These are phyloP conservation scores for Daldinia vernicosa DNA, from an alignment of 495 filamentous ascomycete species.

Conservation along the genomic window DNA sequence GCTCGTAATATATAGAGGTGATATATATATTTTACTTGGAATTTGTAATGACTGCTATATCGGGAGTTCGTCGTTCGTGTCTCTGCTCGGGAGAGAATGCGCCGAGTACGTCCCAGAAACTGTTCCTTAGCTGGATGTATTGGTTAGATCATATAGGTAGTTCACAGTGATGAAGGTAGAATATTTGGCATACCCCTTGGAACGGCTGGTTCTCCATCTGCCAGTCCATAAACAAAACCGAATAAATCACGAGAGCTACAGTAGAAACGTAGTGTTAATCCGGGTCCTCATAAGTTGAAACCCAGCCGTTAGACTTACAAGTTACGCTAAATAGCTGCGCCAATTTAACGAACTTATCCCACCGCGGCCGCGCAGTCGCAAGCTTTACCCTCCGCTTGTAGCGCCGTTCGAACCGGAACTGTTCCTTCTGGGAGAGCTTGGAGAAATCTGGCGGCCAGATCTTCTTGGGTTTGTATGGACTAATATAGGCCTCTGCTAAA, in stretches of 20 bases:
- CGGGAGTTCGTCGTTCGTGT: conserved; percentile 31
- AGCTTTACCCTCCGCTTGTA: conserved; percentile 75
- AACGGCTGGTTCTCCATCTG: conserved; percentile 68
- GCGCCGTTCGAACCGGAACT: conserved; percentile 83
- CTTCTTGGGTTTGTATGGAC: conserved; percentile 80
- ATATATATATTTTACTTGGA: conserved; percentile 20
- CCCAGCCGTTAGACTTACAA: conserved; percentile 58
- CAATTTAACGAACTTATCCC: conserved; percentile 75
- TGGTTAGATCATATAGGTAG: conserved; percentile 2
- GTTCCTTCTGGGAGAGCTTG: conserved; percentile 79
- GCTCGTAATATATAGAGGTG: conserved; percentile 29
- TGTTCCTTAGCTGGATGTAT: conserved; percentile 45
- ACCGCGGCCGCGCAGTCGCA: conserved; percentile 76
- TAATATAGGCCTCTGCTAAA: conserved; percentile 42
- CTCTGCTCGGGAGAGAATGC: conserved; percentile 44
- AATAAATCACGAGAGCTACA: conserved; percentile 74
- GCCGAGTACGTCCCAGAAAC: conserved; percentile 44
- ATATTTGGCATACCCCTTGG: conserved; percentile 58
- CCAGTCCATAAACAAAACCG: conserved; percentile 83
- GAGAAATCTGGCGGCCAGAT: conserved; percentile 93
- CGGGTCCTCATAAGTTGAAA: conserved; percentile 5
- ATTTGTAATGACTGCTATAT: conserved; percentile 36
- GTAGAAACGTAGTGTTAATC: conserved; percentile 21
- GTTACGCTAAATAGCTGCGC: conserved; percentile 72
- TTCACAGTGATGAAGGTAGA: background rate